Evolutionary conservation across 495 filamentous ascomycete species (phyloP).

Genomic region (Aspergillus steynii): DNA sequence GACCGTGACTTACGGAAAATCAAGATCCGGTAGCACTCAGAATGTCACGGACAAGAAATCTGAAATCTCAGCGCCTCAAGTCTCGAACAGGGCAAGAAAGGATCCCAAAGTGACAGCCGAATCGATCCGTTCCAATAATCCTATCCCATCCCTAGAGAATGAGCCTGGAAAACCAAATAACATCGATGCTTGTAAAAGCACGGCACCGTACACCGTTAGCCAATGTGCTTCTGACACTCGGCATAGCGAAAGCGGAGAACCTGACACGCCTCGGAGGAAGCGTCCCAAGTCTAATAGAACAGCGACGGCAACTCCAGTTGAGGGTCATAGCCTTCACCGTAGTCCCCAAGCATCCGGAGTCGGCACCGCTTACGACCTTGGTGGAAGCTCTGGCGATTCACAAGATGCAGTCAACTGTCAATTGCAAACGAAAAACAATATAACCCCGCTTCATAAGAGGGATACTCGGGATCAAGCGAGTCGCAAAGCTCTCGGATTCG

Average conservation of each 20-base stretch:
- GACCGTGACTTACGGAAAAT: conserved; percentile 20
- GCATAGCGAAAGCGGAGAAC: not conserved
- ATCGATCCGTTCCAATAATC: not conserved
- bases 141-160: not conserved
- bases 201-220: not conserved
- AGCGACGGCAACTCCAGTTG: not conserved
- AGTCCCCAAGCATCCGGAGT: not conserved
- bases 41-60: not conserved
- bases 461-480: not conserved
- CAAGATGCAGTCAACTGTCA: not conserved
- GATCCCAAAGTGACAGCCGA: not conserved
- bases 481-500: not conserved
- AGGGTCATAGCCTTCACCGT: not conserved
- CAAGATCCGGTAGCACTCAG: not conserved
- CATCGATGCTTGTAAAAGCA: not conserved
- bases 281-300: not conserved
- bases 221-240: not conserved
- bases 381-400: not conserved
- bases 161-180: not conserved
- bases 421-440: not conserved
- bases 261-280: not conserved
- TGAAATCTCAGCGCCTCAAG: not conserved
- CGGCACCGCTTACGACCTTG: not conserved
- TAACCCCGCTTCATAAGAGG: not conserved
- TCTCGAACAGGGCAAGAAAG: not conserved